Conservation (phyloP, 202 grass and related monocot species). For the Elaeis oleifera region DNA sequence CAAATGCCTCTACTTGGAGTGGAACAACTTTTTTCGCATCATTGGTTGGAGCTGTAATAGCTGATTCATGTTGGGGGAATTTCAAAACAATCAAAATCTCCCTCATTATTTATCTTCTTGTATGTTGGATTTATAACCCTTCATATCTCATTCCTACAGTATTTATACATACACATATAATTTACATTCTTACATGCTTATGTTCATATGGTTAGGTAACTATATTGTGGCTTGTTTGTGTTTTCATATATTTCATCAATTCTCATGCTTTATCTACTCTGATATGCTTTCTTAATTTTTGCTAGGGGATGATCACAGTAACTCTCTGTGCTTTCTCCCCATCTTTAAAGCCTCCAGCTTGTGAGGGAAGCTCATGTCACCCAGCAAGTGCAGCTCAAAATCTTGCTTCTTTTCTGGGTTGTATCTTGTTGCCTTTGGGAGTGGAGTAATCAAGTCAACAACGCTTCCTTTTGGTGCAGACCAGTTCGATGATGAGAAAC, state of each 20-base stretch:
- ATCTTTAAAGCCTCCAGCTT: slow-evolving; percentile 23
- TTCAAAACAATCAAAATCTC: no score
- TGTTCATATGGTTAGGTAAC: no score
- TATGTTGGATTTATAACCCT: no score
- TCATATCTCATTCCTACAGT: no score
- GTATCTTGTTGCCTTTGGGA: slow-evolving; percentile 66
- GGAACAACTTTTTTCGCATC: no score
- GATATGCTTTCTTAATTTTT: neutral
- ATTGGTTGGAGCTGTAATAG: no score
- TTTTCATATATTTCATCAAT: no score
- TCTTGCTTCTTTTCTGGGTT: slow-evolving; percentile 46
- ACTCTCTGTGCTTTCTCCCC: slow-evolving; percentile 36
- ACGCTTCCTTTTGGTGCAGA: slow-evolving; percentile 72
- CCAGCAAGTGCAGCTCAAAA: slow-evolving; percentile 30
- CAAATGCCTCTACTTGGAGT: neutral
- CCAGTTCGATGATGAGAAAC: slow-evolving; percentile 54
- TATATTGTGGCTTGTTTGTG: no score
- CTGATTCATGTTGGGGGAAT: no score
- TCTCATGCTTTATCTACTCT: neutral
- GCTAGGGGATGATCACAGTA: slow-evolving; percentile 43
- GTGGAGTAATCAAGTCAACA: slow-evolving; percentile 49
- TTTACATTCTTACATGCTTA: no score
- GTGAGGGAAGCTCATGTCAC: slow-evolving; percentile 17
- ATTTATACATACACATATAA: no score
- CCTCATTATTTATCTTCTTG: no score